Evolutionary conservation across 2,329 filamentous ascomycete species (phyloP).

Genomic region (Cladosporium sp.): DNA sequence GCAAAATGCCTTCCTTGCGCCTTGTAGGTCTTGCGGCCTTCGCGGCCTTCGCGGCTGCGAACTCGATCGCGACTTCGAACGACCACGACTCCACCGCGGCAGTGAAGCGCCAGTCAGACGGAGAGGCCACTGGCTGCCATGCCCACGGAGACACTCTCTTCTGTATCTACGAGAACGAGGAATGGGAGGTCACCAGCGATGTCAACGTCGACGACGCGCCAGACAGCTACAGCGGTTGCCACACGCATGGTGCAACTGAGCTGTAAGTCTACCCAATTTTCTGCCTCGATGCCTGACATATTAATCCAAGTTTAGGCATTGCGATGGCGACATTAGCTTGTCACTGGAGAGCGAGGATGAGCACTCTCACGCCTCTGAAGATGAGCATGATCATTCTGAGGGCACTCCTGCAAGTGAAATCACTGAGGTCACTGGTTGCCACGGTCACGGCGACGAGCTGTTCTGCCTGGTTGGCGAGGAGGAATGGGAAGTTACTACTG

Average conservation of each 20-base stretch:
- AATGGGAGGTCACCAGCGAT: slow-evolving; percentile 10
- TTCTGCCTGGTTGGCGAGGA: slow-evolving; percentile 39
- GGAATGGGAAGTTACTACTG: slow-evolving; percentile 19
- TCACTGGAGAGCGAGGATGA: not conserved
- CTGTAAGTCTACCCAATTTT: not conserved
- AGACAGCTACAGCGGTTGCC: slow-evolving; percentile 1
- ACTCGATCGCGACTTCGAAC: not conserved
- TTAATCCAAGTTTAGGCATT: not conserved
- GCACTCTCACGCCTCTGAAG: not conserved
- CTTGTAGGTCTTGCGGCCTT: slow-evolving; percentile 3
- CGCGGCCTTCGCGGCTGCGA: not conserved
- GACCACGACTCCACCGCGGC: no score
- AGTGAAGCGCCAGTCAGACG: not conserved
- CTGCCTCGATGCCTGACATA: no score
- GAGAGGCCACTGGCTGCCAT: slow-evolving; percentile 5
- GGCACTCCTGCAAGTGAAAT: slow-evolving; percentile 9
- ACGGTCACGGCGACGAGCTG: slow-evolving; percentile 17
- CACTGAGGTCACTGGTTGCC: slow-evolving; percentile 21
- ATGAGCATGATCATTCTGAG: not conserved
- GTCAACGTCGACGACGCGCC: not conserved
- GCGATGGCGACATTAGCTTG: not conserved
- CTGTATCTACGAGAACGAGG: slow-evolving; percentile 8
- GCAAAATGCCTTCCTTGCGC: not conserved
- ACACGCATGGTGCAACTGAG: not conserved
- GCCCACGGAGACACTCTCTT: not conserved